Base-by-base conservation (phyloP, 768 basidiomycete genomes). In the Rhodotorula babjevae region DNA sequence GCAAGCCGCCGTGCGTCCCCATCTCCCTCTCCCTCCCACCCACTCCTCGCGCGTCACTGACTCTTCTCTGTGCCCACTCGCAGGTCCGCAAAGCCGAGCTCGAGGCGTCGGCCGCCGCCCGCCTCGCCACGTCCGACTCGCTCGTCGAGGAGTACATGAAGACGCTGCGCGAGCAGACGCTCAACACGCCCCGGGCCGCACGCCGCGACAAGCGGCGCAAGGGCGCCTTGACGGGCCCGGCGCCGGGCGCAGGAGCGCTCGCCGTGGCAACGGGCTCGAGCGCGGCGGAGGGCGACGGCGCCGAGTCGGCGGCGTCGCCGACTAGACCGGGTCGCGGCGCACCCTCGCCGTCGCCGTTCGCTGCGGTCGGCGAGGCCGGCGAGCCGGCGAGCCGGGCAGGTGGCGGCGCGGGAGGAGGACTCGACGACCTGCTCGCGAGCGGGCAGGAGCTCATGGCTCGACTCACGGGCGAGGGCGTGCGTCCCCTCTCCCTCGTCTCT, bases 1-100 rank as follows among this genome's bases (percentile, higher is more conserved):
- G 9, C 55, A 69, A 25, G 42, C 55, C 1, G 70, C 70, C 6
- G 74, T 75, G 47, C 29, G 63, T 58, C 23, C 14, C 31, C 6
- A 18, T 36, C 23, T 16, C 33, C 2, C n/a, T 49, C 21, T 8
- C 2, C 21, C 42, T 33, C 27, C 16, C 21, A 5, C 18, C 1
- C 27, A 0, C 2, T 23, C 19, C 31, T 2, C 29, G 7, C 3
- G 8, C 33, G 1, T 6, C 21, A 25, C 56, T 57, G 33, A 57
- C 56, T 5, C 21, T 21, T 12, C 27, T 25, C 53, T 3, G 3
- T 23, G 16, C 58, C 3, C n/a, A 0, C 18, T 3, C 14, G 11
- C 63, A 75, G 74, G 70, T 65, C 23, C 74, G 74, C 42, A 75
- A 75, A 44, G 74, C 69, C 25, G 65, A 72, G 47, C 68, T 67